Conservation (phyloP, 2,329 filamentous ascomycete species). For the Colletotrichum cordylinicola region DNA sequence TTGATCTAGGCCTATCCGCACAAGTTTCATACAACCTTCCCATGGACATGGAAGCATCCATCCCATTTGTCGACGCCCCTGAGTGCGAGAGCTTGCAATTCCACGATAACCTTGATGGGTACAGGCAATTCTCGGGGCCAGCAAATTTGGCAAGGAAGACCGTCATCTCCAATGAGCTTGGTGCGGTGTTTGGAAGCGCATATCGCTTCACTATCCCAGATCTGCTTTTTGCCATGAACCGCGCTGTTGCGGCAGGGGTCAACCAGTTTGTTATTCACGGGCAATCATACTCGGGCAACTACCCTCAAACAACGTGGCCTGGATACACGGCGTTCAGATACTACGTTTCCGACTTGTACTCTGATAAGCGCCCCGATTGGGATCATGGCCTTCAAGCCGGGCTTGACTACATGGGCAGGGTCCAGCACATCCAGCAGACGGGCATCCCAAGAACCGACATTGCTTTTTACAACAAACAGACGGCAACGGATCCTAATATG, state of each 20-base stretch:
- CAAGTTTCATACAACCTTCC: conserved; percentile 47
- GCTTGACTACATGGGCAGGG: conserved; percentile 38
- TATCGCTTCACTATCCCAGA: conserved; percentile 24
- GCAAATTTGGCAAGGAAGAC: conserved; percentile 41
- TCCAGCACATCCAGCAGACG: conserved; percentile 40
- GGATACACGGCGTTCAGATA: conserved; percentile 50
- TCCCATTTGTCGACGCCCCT: conserved; percentile 42
- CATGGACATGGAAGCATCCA: conserved; percentile 44
- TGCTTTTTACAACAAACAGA: conserved; percentile 1
- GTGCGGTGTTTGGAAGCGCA: conserved; percentile 25
- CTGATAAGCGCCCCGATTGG: conserved; percentile 46
- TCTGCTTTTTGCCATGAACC: conserved; percentile 40
- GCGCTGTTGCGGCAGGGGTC: conserved; percentile 43
- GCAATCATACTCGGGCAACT: conserved; percentile 42
- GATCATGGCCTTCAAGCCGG: conserved; percentile 15
- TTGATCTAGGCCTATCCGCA: conserved; percentile 40
- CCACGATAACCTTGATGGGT: conserved; percentile 39
- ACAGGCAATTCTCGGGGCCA: conserved; percentile 43
- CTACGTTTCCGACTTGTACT: conserved; percentile 44
- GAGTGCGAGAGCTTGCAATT: conserved; percentile 47
- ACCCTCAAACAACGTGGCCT: conserved; percentile 54
- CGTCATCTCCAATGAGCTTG: conserved; percentile 45
- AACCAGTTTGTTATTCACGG: conserved; percentile 53
- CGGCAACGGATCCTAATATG: neutral
- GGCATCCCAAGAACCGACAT: conserved; percentile 34